Evolutionary conservation across 2,329 filamentous ascomycete genomes (phyloP).

Genomic region (Neurospora sp.): DNA sequence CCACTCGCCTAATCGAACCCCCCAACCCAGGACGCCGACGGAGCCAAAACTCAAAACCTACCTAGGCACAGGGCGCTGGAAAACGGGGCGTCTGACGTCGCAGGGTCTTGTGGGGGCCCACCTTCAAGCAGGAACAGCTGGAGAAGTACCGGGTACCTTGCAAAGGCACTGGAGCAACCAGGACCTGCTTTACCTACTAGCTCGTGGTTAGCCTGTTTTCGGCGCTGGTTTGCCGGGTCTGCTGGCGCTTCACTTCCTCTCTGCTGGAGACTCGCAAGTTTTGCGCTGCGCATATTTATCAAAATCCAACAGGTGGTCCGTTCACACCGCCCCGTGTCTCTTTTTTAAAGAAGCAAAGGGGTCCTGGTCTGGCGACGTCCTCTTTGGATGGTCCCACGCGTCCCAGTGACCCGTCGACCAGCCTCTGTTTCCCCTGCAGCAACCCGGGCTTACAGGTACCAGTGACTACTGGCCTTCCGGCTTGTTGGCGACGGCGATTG

Average conservation of each 20-base stretch:
- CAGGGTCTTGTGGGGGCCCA: not conserved
- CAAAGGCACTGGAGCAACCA: not conserved
- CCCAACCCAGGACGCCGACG: not conserved
- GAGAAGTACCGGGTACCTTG: not conserved
- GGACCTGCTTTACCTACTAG: not conserved
- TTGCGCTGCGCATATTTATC: not conserved
- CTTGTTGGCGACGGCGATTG: not conserved
- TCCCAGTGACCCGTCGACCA: constrained; percentile 5
- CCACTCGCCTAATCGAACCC: not conserved
- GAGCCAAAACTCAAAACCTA: not conserved
- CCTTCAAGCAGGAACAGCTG: not conserved
- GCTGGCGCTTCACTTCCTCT: not conserved
- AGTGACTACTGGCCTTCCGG: constrained; percentile 1
- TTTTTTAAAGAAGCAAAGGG: constrained; percentile 5
- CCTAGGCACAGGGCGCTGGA: not conserved
- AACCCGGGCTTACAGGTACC: not conserved
- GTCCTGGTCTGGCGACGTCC: constrained; percentile 6
- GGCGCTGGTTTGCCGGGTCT: not conserved
- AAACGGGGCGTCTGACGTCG: not conserved
- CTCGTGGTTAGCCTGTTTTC: not conserved
- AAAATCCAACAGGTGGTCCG: not conserved
- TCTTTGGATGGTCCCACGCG: constrained; percentile 4
- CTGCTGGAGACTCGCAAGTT: not conserved
- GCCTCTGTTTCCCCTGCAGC: constrained; percentile 1
- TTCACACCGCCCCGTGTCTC: not conserved